phyloP scores from a whole-genome alignment of 2,329 filamentous ascomycete genomes.

The Phyllosticta citribraziliensis region DNA sequence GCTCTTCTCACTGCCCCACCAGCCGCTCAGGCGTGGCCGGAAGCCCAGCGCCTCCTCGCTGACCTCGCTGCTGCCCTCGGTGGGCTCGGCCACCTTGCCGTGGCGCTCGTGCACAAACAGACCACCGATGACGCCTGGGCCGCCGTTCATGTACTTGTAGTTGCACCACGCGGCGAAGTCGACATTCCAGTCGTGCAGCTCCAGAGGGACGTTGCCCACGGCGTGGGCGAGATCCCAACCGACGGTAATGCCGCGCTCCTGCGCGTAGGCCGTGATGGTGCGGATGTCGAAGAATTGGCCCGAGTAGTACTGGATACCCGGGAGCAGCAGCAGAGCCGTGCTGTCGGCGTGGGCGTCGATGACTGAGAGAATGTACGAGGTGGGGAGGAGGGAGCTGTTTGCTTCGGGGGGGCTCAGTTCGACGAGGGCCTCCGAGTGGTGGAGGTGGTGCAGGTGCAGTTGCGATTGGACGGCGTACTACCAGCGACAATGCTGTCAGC shows the following conservation, averaged over 20 bases:
- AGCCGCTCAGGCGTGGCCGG: slow-evolving; percentile 62
- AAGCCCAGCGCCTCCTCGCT: slow-evolving; percentile 33
- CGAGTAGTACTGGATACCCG: slow-evolving; percentile 86
- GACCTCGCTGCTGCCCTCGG: slow-evolving; percentile 24
- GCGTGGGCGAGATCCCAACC: slow-evolving; percentile 89
- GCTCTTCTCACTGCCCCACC: slow-evolving; percentile 76
- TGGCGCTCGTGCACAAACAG: slow-evolving; percentile 72
- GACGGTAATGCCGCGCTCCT: slow-evolving; percentile 58
- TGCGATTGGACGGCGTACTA: slow-evolving; percentile 80
- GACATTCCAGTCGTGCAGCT: slow-evolving; percentile 78
- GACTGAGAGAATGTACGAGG: slow-evolving; percentile 57
- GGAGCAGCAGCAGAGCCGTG: slow-evolving; percentile 68
- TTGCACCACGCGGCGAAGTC: slow-evolving; percentile 91
- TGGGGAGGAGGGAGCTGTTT: slow-evolving; percentile 52
- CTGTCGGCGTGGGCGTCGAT: slow-evolving; percentile 67
- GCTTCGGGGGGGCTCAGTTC: slow-evolving; percentile 53
- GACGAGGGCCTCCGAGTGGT: slow-evolving; percentile 60
- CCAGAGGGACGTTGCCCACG: slow-evolving; percentile 69
- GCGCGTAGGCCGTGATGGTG: slow-evolving; percentile 68
- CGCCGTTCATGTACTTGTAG: slow-evolving; percentile 89
- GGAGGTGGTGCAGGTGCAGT: slow-evolving; percentile 58
- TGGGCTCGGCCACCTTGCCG: slow-evolving; percentile 40
- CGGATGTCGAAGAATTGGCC: slow-evolving; percentile 80
- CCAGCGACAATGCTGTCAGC: background rate
- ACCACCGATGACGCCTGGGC: slow-evolving; percentile 71